Conservation (phyloP, 1,139 yeast genomes). For the Scheffersomyces insectosa region DNA sequence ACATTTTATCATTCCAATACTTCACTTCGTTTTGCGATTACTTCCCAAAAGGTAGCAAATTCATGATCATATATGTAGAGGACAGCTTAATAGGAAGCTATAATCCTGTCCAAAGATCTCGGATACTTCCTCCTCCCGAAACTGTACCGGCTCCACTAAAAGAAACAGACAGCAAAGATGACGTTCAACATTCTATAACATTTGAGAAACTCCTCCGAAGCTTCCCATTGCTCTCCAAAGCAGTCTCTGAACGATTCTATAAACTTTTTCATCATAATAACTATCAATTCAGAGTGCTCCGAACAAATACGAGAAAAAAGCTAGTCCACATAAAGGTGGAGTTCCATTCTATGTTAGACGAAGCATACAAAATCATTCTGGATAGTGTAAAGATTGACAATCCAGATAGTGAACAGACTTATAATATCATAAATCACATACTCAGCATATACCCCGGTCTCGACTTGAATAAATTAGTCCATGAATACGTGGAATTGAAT, state of each 20-base stretch:
- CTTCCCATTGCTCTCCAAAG: conserved; percentile 47
- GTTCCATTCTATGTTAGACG: conserved; percentile 36
- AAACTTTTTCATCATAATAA: conserved; percentile 47
- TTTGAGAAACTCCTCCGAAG: conserved; percentile 42
- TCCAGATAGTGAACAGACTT: conserved; percentile 38
- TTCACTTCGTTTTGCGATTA: conserved; percentile 48
- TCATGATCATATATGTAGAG: conserved; percentile 55
- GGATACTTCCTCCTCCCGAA: background rate
- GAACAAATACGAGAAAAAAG: conserved; percentile 31
- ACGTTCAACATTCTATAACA: conserved; percentile 9
- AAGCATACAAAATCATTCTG: conserved; percentile 42
- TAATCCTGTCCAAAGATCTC: conserved; percentile 1
- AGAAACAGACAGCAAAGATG: background rate
- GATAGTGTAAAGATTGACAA: conserved; percentile 39
- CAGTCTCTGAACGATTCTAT: conserved; percentile 48
- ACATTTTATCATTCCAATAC: conserved; percentile 44
- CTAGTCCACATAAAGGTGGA: conserved; percentile 30
- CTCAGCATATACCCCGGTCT: conserved; percentile 42
- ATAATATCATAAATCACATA: conserved; percentile 32
- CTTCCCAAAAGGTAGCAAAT: conserved; percentile 49
- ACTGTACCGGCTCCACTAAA: background rate
- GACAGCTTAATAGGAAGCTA: conserved; percentile 46
- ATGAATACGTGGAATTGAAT: conserved; percentile 69
- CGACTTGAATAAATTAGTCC: conserved; percentile 57
- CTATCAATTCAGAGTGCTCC: conserved; percentile 30